Evolutionary conservation across 2,329 filamentous ascomycete species (phyloP).

Genomic region (Neonectria coccinea): DNA sequence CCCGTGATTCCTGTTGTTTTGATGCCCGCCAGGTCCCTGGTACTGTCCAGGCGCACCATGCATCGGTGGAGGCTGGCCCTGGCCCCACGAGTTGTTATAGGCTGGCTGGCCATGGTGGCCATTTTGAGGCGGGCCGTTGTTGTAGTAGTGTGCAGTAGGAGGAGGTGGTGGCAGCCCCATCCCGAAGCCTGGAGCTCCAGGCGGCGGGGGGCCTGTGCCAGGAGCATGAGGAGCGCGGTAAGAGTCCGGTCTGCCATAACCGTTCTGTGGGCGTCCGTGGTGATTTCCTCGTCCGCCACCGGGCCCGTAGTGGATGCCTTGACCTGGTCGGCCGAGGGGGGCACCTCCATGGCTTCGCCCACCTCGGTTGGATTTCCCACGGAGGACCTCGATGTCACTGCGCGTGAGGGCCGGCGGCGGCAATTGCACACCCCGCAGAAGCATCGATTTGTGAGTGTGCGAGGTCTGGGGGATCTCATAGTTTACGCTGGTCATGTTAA

Average conservation of each 20-base stretch:
- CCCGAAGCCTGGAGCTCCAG: slow-evolving; percentile 49
- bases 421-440: slow-evolving; percentile 84
- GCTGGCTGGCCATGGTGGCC: slow-evolving; percentile 35
- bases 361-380: slow-evolving; percentile 70
- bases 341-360: slow-evolving; percentile 48
- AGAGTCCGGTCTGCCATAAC: slow-evolving; percentile 35
- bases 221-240: slow-evolving; percentile 28
- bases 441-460: slow-evolving; percentile 90
- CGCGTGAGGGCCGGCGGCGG: slow-evolving; percentile 78
- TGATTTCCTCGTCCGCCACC: slow-evolving; percentile 39
- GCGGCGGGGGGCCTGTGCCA: slow-evolving; percentile 47
- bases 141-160: slow-evolving; percentile 42
- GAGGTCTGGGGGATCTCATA: slow-evolving; percentile 83
- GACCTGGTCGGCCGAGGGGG: slow-evolving; percentile 43
- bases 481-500: slow-evolving; percentile 68
- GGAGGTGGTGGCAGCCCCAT: slow-evolving; percentile 51
- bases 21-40: slow-evolving; percentile 37
- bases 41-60: slow-evolving; percentile 31
- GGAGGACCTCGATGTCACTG: slow-evolving; percentile 79
- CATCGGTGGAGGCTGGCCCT: slow-evolving; percentile 33
- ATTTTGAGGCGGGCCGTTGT: slow-evolving; percentile 34
- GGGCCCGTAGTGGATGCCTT: slow-evolving; percentile 47
- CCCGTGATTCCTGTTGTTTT: slow-evolving; percentile 34
- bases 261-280: slow-evolving; percentile 38
- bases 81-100: slow-evolving; percentile 34